These are phyloP conservation scores for Glebionis coronaria DNA, from an alignment of 129 eudicot species.

Conservation along the genomic window DNA sequence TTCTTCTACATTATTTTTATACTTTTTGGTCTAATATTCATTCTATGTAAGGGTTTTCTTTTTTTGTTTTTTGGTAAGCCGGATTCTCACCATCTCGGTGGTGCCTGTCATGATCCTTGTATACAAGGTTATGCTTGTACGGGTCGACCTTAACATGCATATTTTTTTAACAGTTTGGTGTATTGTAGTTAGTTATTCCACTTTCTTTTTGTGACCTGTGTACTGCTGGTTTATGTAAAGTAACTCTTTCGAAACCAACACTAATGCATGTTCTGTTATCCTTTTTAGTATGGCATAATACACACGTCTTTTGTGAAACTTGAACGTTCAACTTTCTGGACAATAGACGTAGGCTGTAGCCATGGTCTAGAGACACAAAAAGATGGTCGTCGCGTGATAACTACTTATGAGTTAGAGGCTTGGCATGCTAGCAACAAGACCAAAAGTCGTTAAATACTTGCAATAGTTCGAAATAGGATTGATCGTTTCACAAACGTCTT, in stretches of 20 bases:
- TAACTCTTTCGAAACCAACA: neutral
- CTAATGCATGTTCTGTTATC: too few relatives aligned
- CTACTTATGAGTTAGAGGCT: too few relatives aligned
- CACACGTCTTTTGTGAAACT: neutral
- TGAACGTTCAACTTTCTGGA: neutral
- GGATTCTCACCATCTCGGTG: conserved; percentile 32
- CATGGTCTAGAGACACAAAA: too few relatives aligned
- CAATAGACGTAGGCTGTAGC: neutral
- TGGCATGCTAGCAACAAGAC: too few relatives aligned
- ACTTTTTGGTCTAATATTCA: conserved; percentile 32
- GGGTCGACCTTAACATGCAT: conserved; percentile 17
- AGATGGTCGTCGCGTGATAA: too few relatives aligned
- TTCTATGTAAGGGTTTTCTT: conserved; percentile 12
- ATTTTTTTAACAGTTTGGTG: conserved; percentile 5
- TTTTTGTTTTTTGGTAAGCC: neutral
- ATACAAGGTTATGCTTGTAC: conserved; percentile 26
- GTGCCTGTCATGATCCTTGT: conserved; percentile 18
- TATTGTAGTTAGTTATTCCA: conserved; percentile 16
- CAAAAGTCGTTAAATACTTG: too few relatives aligned
- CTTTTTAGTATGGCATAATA: neutral
- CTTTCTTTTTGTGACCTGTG: neutral
- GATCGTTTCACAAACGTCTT: neutral
- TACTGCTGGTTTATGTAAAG: conserved; percentile 4
- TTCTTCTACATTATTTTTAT: conserved; percentile 17
- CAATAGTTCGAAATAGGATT: too few relatives aligned